These are phyloP conservation scores for Cyclotella sp. DNA, from an alignment of 108 stramenopile species.

Conservation along the genomic window DNA sequence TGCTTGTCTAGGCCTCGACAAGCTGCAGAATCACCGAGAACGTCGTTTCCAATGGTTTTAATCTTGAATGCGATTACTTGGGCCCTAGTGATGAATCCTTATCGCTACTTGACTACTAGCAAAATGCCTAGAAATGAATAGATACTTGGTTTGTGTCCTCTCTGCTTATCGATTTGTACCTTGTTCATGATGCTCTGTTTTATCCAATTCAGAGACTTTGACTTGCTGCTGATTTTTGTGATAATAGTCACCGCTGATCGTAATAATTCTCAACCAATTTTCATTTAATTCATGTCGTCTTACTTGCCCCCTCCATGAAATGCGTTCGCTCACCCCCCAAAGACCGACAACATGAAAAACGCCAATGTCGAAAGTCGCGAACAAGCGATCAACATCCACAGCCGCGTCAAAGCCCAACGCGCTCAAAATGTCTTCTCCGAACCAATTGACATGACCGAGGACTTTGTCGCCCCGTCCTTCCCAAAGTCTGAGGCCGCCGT, in stretches of 20 bases:
- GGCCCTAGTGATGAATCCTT: too few relatives aligned
- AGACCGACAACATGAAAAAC: slow-evolving; percentile 22
- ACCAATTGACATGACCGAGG: slow-evolving; percentile 76
- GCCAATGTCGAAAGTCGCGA: slow-evolving; percentile 69
- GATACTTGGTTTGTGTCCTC: too few relatives aligned
- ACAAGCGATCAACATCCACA: slow-evolving; percentile 81
- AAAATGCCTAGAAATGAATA: too few relatives aligned
- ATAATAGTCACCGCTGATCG: neutral
- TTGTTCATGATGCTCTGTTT: too few relatives aligned
- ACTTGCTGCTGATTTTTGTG: too few relatives aligned
- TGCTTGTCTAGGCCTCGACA: too few relatives aligned
- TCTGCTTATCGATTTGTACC: too few relatives aligned
- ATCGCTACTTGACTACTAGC: too few relatives aligned
- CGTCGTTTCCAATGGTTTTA: too few relatives aligned
- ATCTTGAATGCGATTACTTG: too few relatives aligned
- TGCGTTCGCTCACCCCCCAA: neutral
- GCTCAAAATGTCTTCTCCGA: slow-evolving; percentile 88
- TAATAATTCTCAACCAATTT: neutral
- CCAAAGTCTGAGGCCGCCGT: slow-evolving; percentile 81
- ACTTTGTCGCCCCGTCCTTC: slow-evolving; percentile 71
- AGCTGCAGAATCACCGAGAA: too few relatives aligned
- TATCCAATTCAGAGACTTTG: too few relatives aligned
- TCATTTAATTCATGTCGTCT: neutral
- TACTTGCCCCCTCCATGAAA: neutral
- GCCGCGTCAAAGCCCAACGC: slow-evolving; percentile 72